Conservation (phyloP, 441 rosid species). For the Caryocar brasiliense region DNA sequence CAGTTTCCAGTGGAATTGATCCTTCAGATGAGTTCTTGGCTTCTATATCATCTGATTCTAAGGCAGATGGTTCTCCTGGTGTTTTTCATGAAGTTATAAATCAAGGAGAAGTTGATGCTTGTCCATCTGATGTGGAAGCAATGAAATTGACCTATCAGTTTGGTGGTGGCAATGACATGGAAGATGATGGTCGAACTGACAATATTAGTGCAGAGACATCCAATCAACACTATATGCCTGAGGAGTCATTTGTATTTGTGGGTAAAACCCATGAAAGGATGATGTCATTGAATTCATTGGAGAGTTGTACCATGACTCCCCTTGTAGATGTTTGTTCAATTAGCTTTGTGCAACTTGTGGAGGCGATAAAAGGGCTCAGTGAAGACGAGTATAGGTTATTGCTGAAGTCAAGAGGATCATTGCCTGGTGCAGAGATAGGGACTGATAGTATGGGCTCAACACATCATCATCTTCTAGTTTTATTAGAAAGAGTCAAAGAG, state of each 20-base stretch:
- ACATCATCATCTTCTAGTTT: conserved; percentile 14
- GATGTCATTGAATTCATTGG: conserved; percentile 24
- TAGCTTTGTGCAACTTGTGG: conserved; percentile 42
- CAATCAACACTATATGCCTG: conserved; percentile 31
- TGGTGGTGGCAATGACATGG: conserved; percentile 10
- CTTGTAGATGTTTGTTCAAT: conserved; percentile 30
- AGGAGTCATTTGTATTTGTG: conserved; percentile 29
- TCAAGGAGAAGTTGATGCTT: no score
- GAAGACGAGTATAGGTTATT: conserved; percentile 55
- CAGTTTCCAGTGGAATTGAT: conserved; percentile 16
- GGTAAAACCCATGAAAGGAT: conserved; percentile 29
- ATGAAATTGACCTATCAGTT: conserved; percentile 18
- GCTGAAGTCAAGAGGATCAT: conserved; percentile 39
- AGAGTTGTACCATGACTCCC: conserved; percentile 19
- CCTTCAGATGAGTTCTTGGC: conserved; percentile 18
- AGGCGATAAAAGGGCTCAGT: conserved; percentile 44
- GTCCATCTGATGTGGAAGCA: conserved; percentile 18
- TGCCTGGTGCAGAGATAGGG: conserved; percentile 24
- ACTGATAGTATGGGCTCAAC: conserved; percentile 14
- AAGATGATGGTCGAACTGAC: conserved; percentile 20
- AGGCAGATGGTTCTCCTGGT: conserved; percentile 20
- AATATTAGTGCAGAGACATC: conserved; percentile 20
- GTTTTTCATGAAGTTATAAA: conserved; percentile 20
- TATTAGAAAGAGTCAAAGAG: conserved; percentile 51
- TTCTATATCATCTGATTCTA: conserved; percentile 17